Percentiles rank a stretch among this genome's conserved stretches.
Conservation (phyloP, 2,329 filamentous ascomycete species). For the Beauveria pseudobassiana region DNA sequence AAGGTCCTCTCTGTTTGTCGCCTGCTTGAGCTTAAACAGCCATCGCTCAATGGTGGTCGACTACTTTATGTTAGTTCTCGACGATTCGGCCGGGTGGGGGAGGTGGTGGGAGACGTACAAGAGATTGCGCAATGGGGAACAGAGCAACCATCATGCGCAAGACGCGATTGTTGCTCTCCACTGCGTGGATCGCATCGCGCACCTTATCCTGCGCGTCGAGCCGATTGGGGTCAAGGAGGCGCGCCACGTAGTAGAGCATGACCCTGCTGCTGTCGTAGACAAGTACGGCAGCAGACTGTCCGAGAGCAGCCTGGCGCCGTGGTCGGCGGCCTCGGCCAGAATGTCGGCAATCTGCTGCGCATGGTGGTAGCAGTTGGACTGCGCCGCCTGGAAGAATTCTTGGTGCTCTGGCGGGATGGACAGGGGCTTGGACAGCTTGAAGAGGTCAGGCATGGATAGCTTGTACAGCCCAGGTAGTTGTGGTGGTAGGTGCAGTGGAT, state of each 20-base stretch:
- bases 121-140: conserved; percentile 32
- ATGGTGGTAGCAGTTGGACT: conserved; percentile 31
- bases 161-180: conserved; percentile 32
- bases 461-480: conserved; percentile 37
- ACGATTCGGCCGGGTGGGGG: not conserved
- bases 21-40: conserved; percentile 30
- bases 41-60: conserved; percentile 32
- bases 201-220: conserved; percentile 29
- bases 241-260: conserved; percentile 41
- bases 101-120: conserved; percentile 23
- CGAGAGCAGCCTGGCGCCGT: conserved; percentile 33
- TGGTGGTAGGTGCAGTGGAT: conserved; percentile 41
- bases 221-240: conserved; percentile 30
- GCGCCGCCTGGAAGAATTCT: conserved; percentile 28
- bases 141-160: conserved; percentile 29
- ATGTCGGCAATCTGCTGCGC: conserved; percentile 31
- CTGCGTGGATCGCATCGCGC: conserved; percentile 29
- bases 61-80: conserved; percentile 15
- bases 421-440: conserved; percentile 35
- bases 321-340: conserved; percentile 31
- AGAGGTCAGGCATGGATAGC: conserved; percentile 37
- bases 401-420: conserved; percentile 30
- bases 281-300: conserved; percentile 38
- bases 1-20: conserved; percentile 14
- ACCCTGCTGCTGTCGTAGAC: conserved; percentile 40